These are phyloP conservation scores for Nicotiana rustica DNA, from an alignment of 305 asterid species.

Conservation along the genomic window DNA sequence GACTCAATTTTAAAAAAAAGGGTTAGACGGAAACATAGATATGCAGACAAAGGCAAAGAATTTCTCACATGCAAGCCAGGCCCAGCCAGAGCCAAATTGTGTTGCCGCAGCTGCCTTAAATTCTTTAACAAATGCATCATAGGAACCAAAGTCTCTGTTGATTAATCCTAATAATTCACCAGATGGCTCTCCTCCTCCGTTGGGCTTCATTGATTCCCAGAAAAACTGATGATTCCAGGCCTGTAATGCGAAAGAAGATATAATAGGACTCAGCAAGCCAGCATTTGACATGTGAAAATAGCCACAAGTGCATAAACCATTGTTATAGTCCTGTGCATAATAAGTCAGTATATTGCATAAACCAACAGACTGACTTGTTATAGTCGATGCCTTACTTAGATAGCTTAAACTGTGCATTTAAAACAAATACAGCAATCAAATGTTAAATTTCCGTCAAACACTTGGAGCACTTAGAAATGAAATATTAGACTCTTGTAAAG, in stretches of 20 bases:
- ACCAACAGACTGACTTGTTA: background rate
- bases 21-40: background rate
- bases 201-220: constrained; percentile 95
- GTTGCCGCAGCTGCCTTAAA: constrained; percentile 90
- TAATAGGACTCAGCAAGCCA: background rate
- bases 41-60: constrained; percentile 23
- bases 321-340: too few relatives aligned
- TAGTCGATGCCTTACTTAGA: background rate
- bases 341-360: too few relatives aligned
- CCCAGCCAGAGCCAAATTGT: constrained; percentile 98
- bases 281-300: background rate
- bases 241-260: constrained; percentile 39
- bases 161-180: constrained; percentile 74
- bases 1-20: background rate
- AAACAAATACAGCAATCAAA: background rate
- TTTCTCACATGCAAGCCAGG: constrained; percentile 95
- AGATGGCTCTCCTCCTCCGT: constrained; percentile 91
- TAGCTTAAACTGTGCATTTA: background rate
- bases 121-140: constrained; percentile 70
- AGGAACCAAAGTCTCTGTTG: constrained; percentile 92
- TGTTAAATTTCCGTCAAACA: background rate
- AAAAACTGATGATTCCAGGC: constrained; percentile 95
- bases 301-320: background rate
- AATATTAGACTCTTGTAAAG: background rate
- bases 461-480: background rate